Evolutionary conservation across 306 rosid species (phyloP).

Genomic region (Cajanus cajan): DNA sequence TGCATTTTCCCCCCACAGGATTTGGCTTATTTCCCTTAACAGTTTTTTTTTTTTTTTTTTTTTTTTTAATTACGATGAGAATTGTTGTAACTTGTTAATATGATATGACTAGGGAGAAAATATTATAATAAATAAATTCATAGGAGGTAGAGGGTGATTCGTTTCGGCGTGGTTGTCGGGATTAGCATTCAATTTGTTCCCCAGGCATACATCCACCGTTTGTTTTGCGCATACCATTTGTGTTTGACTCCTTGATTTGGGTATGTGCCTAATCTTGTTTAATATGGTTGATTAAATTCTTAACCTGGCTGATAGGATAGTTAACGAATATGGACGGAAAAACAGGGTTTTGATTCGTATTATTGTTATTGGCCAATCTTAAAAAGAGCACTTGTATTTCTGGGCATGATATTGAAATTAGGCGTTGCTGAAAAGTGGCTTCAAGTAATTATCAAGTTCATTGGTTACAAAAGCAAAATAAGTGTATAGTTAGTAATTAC

Average conservation of each 20-base stretch:
- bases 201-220: neutral
- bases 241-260: neutral
- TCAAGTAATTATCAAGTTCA: neutral
- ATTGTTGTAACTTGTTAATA: neutral
- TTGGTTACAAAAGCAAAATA: neutral
- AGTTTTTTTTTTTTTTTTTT: neutral
- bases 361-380: neutral
- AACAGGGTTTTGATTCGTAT: slow-evolving; percentile 20
- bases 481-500: neutral
- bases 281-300: neutral
- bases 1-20: neutral
- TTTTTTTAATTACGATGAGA: neutral
- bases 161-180: slow-evolving; percentile 10
- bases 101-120: neutral
- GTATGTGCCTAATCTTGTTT: slow-evolving; percentile 2
- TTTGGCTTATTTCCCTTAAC: neutral
- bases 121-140: neutral
- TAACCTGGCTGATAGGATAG: neutral
- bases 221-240: neutral
- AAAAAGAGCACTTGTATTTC: neutral
- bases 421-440: slow-evolving; percentile 7
- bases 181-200: slow-evolving; percentile 11
- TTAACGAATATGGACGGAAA: neutral
- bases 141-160: neutral
- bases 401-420: neutral